phyloP scores from a whole-genome alignment of 805 yeast species.

The Kodamaea fukazawae region DNA sequence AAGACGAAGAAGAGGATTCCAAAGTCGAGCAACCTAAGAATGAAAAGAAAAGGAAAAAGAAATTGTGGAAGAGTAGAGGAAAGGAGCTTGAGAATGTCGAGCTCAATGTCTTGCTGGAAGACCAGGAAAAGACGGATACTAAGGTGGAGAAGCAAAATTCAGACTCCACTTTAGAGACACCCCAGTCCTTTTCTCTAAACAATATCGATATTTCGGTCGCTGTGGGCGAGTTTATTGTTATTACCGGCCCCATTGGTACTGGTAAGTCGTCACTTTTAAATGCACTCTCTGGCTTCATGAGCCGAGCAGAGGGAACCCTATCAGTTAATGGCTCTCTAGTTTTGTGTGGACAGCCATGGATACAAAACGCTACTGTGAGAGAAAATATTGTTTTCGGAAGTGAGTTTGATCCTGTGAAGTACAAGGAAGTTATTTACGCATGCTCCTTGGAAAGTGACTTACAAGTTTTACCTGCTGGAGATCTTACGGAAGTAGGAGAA shows the following conservation, averaged over 20 bases:
- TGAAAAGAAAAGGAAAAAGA: not conserved
- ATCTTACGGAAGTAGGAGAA: slow-evolving; percentile 78
- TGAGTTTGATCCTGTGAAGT: slow-evolving; percentile 48
- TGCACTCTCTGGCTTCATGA: slow-evolving; percentile 74
- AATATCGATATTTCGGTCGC: slow-evolving; percentile 52
- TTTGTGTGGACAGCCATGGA: slow-evolving; percentile 73
- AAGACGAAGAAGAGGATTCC: not conserved
- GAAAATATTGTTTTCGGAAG: slow-evolving; percentile 75
- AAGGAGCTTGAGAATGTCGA: no score
- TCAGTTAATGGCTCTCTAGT: slow-evolving; percentile 51
- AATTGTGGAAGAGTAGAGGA: not conserved
- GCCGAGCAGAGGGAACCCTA: slow-evolving; percentile 49
- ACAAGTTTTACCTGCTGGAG: slow-evolving; percentile 66
- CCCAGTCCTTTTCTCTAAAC: slow-evolving; percentile 20
- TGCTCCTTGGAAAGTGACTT: slow-evolving; percentile 70
- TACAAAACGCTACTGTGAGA: slow-evolving; percentile 74
- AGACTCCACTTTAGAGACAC: no score
- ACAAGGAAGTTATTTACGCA: slow-evolving; percentile 55
- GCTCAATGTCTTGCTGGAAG: no score
- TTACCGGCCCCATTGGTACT: slow-evolving; percentile 79
- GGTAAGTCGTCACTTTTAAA: slow-evolving; percentile 74
- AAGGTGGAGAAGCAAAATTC: no score
- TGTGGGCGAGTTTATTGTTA: slow-evolving; percentile 68
- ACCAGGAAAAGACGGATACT: no score
- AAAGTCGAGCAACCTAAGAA: not conserved